Evolutionary conservation across 202 grass and related monocot genomes (phyloP), one percentile per base, ranked within the genome.

Genomic region (Saccharum hybrid): DNA sequence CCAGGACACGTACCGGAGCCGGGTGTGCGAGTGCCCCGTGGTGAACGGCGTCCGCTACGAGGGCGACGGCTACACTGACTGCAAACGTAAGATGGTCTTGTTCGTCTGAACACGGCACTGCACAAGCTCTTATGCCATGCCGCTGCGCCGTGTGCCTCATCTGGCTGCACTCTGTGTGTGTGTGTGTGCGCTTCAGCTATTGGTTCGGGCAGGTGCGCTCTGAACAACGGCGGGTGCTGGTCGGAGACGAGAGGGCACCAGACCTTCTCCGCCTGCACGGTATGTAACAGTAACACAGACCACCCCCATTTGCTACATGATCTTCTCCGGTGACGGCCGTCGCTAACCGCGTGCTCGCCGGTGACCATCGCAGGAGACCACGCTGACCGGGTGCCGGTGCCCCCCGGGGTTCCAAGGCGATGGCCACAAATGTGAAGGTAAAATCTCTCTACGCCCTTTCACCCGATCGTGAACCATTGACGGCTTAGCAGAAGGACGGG

Each of bases 181-280:
- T 23, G 1, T 60, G 8, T 59, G 56, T 74, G 4, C 8, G 45
- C 68, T 72, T 11, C 86, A 97, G 92, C 92, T 77, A 87, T 91
- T 1, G 92, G 95, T 4, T 88, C 92, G 3, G 95, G 92, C 0
- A 74, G 92, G 65, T 98, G 95, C 79, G 52, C 82, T 12, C 82
- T 94, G 26, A 70, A 94, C 86, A 82, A 94, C 15, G 95, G 95
- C 69, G 95, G 95, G 1, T 98, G 95, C 81, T 98, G 95, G 95
- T 85, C 82, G 6, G 88, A 87, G 23, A 90, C 85, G 1, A 86
- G 61, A 60, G 86, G 81, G 4, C 33, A 62, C 0, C 43, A 41
- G 34, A 91, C 73, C 0, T 92, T 91, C 67, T 98, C 95, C 34
- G 95, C 95, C 48, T 98, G 95, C 77, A 85, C 76, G 76, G 94